Evolutionary conservation across 208 protist species (phyloP), one percentile per base, ranked within the genome.

Genomic region (Trypanosoma scelopori): DNA sequence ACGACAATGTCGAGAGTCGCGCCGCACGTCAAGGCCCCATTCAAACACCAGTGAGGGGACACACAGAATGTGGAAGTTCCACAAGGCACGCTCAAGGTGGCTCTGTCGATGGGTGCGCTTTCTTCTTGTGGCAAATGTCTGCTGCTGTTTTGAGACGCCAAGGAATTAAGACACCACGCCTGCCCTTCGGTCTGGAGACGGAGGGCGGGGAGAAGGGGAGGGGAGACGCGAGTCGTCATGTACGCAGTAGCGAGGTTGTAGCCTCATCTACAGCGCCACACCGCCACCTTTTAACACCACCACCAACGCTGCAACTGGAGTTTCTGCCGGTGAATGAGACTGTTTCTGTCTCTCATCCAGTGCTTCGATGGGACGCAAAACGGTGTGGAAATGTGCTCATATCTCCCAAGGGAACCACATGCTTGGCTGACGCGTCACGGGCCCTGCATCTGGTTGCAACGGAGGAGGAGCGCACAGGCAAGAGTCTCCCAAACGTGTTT

Each of bases 311-410:
- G 1, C 35, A 3, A 13, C 0, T 25, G 37, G 43, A 60, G 18
- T n/a, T 6, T 46, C n/a, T 15, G 27, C 13, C 30, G 2, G 13
- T 25, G 6, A 37, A 42, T 12, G 35, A 52, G 0, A 16, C 18
- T 23, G 32, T 39, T 23, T 61, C 32, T 27, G 15, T 74, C 1
- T 20, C 28, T 5, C 32, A 39, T 13, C 66, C 65, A 3, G 63
- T 64, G 11, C 59, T 87, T 23, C 59, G 58, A 16, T 93, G 81
- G 81, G 81, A 87, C 59, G 41, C 63, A 20, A 50, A 65, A 30
- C 71, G 67, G 18, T 90, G 87, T 73, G 83, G 69, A 9, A 93
- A 93, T 63, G 66, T 93, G 3, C 27, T 82, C 13, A 49, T 93
- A 7, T 89, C 83, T 0, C 45, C 69, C 3, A 78, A 76, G 35